Conservation (phyloP, 2,329 filamentous ascomycete genomes). For the Penicillium sp. region DNA sequence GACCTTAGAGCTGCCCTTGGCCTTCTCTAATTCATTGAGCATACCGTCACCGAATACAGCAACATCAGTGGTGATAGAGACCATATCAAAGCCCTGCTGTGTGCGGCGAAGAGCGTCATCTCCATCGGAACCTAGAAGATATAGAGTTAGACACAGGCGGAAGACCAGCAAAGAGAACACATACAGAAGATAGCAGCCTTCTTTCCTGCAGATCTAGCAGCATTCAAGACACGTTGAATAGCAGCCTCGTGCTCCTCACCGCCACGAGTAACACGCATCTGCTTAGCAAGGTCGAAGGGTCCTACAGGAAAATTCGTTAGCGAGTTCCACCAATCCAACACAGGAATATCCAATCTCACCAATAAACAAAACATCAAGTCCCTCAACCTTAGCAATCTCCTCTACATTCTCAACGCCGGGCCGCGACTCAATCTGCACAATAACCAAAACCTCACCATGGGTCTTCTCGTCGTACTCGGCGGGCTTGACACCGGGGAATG, state of each 20-base stretch:
- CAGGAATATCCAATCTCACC: constrained; percentile 21
- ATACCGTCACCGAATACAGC: constrained; percentile 36
- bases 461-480: constrained; percentile 38
- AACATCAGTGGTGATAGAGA: constrained; percentile 42
- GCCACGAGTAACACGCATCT: constrained; percentile 37
- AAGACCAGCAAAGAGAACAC: neutral
- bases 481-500: constrained; percentile 28
- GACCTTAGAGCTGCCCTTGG: constrained; percentile 25
- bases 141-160: neutral
- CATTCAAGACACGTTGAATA: constrained; percentile 38
- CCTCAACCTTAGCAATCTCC: constrained; percentile 44
- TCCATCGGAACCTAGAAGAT: constrained; percentile 33
- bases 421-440: constrained; percentile 46
- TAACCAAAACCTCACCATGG: constrained; percentile 33
- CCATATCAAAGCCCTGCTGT: constrained; percentile 44
- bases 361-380: constrained; percentile 45
- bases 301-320: constrained; percentile 15
- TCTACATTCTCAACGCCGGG: constrained; percentile 46
- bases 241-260: constrained; percentile 43
- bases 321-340: no score
- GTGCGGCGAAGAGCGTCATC: constrained; percentile 35
- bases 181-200: constrained; percentile 46
- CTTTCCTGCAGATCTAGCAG: constrained; percentile 39
- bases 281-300: constrained; percentile 41
- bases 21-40: constrained; percentile 33